These are phyloP conservation scores for Aspergillus biplanus DNA, from an alignment of 495 filamentous ascomycete genomes.

Conservation along the genomic window DNA sequence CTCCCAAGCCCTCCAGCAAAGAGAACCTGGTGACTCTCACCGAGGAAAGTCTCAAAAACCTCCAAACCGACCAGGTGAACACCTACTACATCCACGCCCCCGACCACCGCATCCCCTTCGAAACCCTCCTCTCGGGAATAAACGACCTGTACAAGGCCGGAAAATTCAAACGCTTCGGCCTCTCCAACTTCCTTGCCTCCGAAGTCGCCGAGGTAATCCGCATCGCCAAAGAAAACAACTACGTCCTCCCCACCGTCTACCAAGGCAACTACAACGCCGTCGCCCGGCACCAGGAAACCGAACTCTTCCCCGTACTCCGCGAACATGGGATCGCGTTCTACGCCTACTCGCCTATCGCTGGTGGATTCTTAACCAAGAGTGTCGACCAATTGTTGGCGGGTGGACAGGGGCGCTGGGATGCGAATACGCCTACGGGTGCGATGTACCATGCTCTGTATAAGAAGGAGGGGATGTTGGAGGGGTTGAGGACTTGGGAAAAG, in stretches of 20 bases:
- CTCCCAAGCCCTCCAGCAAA: constrained; percentile 26
- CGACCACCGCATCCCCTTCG: constrained; percentile 44
- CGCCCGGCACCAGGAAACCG: constrained; percentile 41
- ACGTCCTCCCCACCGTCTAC: constrained; percentile 49
- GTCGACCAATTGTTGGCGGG: constrained; percentile 2
- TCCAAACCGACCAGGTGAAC: constrained; percentile 39
- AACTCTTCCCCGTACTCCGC: constrained; percentile 49
- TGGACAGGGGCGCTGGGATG: background rate
- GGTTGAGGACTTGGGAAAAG: constrained; percentile 34
- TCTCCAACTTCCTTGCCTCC: constrained; percentile 48
- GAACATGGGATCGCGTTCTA: constrained; percentile 49
- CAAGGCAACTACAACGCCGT: constrained; percentile 54
- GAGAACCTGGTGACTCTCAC: constrained; percentile 26
- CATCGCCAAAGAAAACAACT: constrained; percentile 45
- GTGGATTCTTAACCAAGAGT: constrained; percentile 46
- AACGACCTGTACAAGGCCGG: constrained; percentile 41
- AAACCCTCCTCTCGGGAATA: constrained; percentile 45
- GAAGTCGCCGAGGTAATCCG: constrained; percentile 48
- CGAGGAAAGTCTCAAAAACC: constrained; percentile 21
- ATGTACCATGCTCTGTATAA: background rate
- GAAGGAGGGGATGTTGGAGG: constrained; percentile 40
- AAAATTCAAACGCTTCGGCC: constrained; percentile 45
- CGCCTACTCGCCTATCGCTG: constrained; percentile 55
- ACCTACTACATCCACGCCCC: constrained; percentile 51
- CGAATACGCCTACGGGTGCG: background rate